Evolutionary conservation across 2,329 filamentous ascomycete species (phyloP), one percentile per base, ranked within the genome.

Genomic region (Mycocentrospora acerina): DNA sequence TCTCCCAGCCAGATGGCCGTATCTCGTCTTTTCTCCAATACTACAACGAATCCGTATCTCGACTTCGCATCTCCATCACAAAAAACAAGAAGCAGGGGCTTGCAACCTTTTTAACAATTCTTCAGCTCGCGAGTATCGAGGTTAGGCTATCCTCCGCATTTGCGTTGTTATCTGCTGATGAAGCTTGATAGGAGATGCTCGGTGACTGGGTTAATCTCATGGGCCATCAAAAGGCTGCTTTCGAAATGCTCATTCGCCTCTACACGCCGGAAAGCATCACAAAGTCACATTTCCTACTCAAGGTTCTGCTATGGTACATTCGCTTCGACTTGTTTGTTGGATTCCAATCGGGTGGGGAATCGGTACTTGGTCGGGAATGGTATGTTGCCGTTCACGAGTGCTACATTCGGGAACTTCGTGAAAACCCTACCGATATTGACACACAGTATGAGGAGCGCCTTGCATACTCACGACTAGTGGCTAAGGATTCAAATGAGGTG

Each of bases 161-260:
- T n/a, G 4, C 12, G 11, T 2, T 7, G 24, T 9, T 6, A 7
- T 24, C 15, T 17, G 32, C 52, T 56, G 28, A 56, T 33, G 34
- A 32, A 38, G 32, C 14, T 39, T 35, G 17, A 35, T 57, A 95
- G 89, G 93, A 97, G 69, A 94, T 90, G 57, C 77, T 97, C 30
- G 93, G 93, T 10, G 93, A 98, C 62, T 97, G 90, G 90, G 82
- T 94, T 36, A 96, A 94, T 57, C 75, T 97, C 12, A 85, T 93
- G 68, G 88, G 90, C 15, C 93, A 97, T 63, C 90, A 96, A 64
- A 89, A 86, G 61, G 93, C 91, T 9, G 93, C 93, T 0, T 81
- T 86, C 59, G 82, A 88, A 48, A 85, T 97, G 55, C 72, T 97
- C 30, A 85, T 78, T 1, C 80, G 85, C 29, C 71, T 96, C 0